phyloP scores from a whole-genome alignment of 2,329 filamentous ascomycete genomes.

The Xylaria sp. region DNA sequence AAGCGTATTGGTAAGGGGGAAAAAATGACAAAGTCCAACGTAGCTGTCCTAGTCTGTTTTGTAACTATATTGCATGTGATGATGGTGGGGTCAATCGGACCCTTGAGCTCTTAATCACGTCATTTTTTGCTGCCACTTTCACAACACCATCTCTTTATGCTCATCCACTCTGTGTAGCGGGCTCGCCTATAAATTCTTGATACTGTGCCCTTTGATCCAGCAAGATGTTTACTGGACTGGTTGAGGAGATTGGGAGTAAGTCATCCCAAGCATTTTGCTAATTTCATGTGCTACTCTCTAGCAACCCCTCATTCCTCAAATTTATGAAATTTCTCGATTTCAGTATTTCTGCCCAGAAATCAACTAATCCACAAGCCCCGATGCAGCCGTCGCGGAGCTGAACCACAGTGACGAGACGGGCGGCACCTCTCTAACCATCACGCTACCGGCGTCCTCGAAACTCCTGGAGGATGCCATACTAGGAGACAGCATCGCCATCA shows the following conservation, averaged over 20 bases:
- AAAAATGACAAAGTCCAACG: background rate
- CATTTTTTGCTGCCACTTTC: slow-evolving; percentile 19
- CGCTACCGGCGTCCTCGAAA: slow-evolving; percentile 70
- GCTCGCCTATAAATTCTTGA: slow-evolving; percentile 4
- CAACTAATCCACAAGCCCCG: slow-evolving; percentile 39
- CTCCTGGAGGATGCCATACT: slow-evolving; percentile 86
- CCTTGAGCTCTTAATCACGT: slow-evolving; percentile 25
- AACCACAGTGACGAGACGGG: slow-evolving; percentile 82
- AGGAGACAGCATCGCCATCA: slow-evolving; percentile 94
- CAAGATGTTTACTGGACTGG: slow-evolving; percentile 93
- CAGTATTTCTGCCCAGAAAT: slow-evolving; percentile 20
- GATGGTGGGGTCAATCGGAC: slow-evolving; percentile 30
- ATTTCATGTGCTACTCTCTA: slow-evolving; percentile 8
- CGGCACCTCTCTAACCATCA: slow-evolving; percentile 91
- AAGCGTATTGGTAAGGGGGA: background rate
- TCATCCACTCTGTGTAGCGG: background rate
- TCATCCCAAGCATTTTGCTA: slow-evolving; percentile 37
- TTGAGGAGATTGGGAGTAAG: slow-evolving; percentile 92
- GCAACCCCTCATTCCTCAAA: slow-evolving; percentile 14
- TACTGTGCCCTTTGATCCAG: background rate
- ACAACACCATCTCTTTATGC: slow-evolving; percentile 3
- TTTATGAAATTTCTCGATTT: background rate
- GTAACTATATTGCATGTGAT: slow-evolving; percentile 19
- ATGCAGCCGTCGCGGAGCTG: slow-evolving; percentile 81
- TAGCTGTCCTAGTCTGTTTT: background rate